Evolutionary conservation across 2,329 filamentous ascomycete species (phyloP).

Genomic region (Alternaria triticina): DNA sequence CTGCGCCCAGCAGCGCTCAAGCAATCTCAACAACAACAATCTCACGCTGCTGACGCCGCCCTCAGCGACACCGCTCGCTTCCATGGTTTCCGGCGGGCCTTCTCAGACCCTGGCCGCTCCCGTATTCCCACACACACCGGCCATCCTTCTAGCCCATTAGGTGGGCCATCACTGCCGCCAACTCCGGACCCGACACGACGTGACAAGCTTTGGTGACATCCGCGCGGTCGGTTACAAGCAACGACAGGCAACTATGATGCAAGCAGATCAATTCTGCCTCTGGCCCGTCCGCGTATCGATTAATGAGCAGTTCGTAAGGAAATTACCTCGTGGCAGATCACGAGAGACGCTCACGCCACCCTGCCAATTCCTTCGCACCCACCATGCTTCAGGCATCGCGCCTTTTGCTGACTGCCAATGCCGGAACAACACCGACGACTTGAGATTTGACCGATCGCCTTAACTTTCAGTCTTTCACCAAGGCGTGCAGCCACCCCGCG

Average conservation of each 20-base stretch:
- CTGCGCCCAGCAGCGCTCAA: neutral
- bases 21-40: neutral
- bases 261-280: neutral
- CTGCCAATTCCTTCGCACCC: neutral
- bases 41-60: neutral
- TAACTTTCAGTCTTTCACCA: neutral
- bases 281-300: neutral
- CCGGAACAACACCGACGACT: neutral
- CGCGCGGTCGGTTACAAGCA: conserved; percentile 10
- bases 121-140: conserved; percentile 13
- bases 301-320: conserved; percentile 10
- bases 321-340: conserved; percentile 5
- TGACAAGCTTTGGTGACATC: conserved; percentile 26
- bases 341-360: neutral
- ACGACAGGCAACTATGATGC: conserved; percentile 14
- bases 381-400: neutral
- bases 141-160: neutral
- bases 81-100: neutral
- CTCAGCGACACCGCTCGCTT: neutral
- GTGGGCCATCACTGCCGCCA: neutral
- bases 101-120: neutral
- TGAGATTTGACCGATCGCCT: conserved; percentile 1
- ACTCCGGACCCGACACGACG: neutral
- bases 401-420: neutral
- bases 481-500: neutral